Conservation (phyloP, 306 rosid species). For the Potentilla sterilis region DNA sequence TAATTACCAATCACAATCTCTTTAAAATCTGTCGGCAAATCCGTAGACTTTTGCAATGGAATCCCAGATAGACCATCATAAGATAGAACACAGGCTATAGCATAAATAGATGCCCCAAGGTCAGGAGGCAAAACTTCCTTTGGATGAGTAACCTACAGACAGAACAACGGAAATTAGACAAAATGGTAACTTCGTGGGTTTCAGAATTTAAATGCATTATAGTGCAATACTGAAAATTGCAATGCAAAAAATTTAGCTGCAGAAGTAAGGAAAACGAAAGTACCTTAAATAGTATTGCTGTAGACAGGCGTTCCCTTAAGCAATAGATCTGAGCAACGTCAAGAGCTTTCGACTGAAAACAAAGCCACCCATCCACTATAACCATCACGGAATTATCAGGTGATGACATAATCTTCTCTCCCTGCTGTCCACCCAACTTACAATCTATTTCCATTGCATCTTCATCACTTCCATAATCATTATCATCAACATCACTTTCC, state of each 20-base stretch:
- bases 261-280: constrained; percentile 11
- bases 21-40: constrained; percentile 37
- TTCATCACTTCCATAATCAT: constrained; percentile 39
- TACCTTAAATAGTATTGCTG: constrained; percentile 72
- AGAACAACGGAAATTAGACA: constrained; percentile 22
- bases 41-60: constrained; percentile 26
- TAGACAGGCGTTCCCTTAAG: constrained; percentile 82
- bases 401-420: constrained; percentile 66
- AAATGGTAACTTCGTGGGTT: background rate
- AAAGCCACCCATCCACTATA: constrained; percentile 81
- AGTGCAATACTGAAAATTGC: constrained; percentile 8
- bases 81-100: constrained; percentile 59
- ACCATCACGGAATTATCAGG: constrained; percentile 67
- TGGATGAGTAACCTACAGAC: constrained; percentile 65
- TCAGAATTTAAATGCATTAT: background rate
- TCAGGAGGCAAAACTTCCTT: constrained; percentile 58
- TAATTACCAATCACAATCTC: constrained; percentile 22
- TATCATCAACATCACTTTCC: constrained; percentile 2
- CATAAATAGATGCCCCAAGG: constrained; percentile 51
- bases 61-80: constrained; percentile 61
- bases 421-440: constrained; percentile 34
- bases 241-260: background rate
- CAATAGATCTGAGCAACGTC: constrained; percentile 91
- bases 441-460: constrained; percentile 56
- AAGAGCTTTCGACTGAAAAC: constrained; percentile 66